These are phyloP conservation scores for Alternaria arbusti DNA, from an alignment of 2,329 filamentous ascomycete genomes.

Conservation along the genomic window DNA sequence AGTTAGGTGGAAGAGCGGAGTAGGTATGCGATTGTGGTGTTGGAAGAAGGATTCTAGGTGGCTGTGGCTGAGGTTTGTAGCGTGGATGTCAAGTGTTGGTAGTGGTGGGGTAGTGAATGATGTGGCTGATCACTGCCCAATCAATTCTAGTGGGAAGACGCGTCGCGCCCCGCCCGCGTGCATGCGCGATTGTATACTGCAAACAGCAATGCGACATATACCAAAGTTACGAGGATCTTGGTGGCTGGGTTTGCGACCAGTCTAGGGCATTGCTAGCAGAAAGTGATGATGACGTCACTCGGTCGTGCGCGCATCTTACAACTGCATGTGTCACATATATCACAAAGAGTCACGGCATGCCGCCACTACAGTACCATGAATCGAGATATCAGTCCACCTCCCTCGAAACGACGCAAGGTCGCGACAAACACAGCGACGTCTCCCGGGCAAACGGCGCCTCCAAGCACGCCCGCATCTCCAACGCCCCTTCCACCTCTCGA, in stretches of 20 bases:
- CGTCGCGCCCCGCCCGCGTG: constrained; percentile 8
- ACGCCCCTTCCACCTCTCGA: constrained; percentile 4
- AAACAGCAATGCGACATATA: not conserved
- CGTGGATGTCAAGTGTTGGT: constrained; percentile 1
- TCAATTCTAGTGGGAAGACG: constrained; percentile 15
- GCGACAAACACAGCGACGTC: not conserved
- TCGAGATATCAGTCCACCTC: constrained; percentile 35
- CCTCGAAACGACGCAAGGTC: constrained; percentile 29
- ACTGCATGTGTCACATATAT: not conserved
- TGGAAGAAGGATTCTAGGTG: not conserved
- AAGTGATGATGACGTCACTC: constrained; percentile 15
- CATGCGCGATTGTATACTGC: not conserved
- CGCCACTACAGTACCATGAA: constrained; percentile 15
- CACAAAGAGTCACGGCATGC: not conserved
- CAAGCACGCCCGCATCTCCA: constrained; percentile 2
- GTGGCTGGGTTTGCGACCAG: not conserved
- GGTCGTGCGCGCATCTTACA: not conserved
- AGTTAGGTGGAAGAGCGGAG: too few species aligned
- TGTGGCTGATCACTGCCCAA: constrained; percentile 18
- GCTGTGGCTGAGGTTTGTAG: not conserved
- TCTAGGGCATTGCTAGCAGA: not conserved
- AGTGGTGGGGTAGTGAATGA: constrained; percentile 34
- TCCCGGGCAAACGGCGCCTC: not conserved
- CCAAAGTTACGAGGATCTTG: not conserved
- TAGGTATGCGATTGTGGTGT: not conserved